These are phyloP conservation scores for Yamadazyma taylorii DNA, from an alignment of 1,139 yeast genomes.

Conservation along the genomic window DNA sequence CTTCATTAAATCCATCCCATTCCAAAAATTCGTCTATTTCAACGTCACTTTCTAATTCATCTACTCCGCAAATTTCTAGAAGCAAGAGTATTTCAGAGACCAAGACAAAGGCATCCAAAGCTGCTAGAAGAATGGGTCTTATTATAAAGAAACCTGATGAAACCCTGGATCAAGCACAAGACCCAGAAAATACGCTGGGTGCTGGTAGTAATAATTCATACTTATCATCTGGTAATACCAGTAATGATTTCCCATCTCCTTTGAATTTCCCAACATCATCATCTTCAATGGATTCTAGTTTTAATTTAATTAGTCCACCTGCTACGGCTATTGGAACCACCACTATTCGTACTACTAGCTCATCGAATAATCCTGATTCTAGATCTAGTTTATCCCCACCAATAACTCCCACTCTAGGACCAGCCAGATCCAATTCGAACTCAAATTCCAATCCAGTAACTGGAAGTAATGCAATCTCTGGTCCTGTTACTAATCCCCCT, in stretches of 20 bases:
- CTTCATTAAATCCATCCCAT: constrained; percentile 3
- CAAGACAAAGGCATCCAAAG: constrained; percentile 59
- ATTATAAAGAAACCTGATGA: constrained; percentile 49
- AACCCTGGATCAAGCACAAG: constrained; percentile 11
- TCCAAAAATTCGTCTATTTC: constrained; percentile 9
- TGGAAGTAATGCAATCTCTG: no score
- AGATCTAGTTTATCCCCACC: constrained; percentile 16
- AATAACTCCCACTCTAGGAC: constrained; percentile 15
- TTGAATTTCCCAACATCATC: constrained; percentile 22
- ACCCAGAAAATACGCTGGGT: constrained; percentile 7
- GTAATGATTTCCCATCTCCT: constrained; percentile 16
- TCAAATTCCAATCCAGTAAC: constrained; percentile 2
- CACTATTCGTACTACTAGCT: constrained; percentile 12
- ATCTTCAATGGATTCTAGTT: constrained; percentile 27
- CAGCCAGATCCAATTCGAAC: background rate
- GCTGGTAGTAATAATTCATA: background rate
- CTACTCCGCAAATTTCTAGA: constrained; percentile 32
- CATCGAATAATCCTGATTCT: constrained; percentile 1
- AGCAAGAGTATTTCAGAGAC: constrained; percentile 61
- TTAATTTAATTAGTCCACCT: constrained; percentile 18
- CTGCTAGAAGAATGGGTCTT: constrained; percentile 64
- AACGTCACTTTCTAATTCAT: constrained; percentile 10
- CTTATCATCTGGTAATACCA: constrained; percentile 3
- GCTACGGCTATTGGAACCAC: constrained; percentile 19
- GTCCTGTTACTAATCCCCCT: no score